Conservation (phyloP, 306 rosid genomes). For the Gastrolobium villosum region DNA sequence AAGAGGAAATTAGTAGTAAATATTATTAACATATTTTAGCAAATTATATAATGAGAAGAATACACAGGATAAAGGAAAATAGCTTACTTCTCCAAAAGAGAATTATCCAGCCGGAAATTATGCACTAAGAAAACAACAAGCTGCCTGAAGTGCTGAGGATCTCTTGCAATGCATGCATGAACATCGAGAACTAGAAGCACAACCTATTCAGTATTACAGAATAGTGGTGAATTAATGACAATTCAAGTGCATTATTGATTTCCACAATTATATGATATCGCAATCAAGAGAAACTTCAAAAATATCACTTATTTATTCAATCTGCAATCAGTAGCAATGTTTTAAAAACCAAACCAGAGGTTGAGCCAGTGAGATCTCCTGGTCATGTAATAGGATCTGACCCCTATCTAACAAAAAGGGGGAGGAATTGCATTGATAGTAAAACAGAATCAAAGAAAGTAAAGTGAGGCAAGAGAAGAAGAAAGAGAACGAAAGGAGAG, state of each 20-base stretch:
- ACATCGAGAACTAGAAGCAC: conserved; percentile 96
- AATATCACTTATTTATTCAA: neutral
- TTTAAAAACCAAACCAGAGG: conserved; percentile 29
- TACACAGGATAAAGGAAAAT: conserved; percentile 35
- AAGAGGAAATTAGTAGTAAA: conserved; percentile 19
- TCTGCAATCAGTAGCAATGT: conserved; percentile 11
- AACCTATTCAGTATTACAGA: conserved; percentile 63
- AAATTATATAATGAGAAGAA: conserved; percentile 32
- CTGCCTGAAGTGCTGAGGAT: conserved; percentile 79
- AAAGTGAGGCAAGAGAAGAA: too few species aligned
- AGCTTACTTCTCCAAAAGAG: conserved; percentile 92
- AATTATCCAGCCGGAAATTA: conserved; percentile 74
- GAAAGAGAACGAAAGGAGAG: too few species aligned
- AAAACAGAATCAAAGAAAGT: too few species aligned
- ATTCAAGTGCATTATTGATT: conserved; percentile 23
- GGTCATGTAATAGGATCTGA: too few species aligned
- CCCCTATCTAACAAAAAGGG: too few species aligned
- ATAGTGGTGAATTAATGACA: conserved; percentile 34
- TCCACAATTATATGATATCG: conserved; percentile 31
- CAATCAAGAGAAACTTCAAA: conserved; percentile 22
- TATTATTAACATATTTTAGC: conserved; percentile 15
- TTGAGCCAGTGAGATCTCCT: neutral
- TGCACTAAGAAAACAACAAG: conserved; percentile 86
- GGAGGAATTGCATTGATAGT: too few species aligned
- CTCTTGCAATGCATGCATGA: conserved; percentile 95